phyloP scores from a whole-genome alignment of 164 flowering plant species.

The Berberis vulgaris region DNA sequence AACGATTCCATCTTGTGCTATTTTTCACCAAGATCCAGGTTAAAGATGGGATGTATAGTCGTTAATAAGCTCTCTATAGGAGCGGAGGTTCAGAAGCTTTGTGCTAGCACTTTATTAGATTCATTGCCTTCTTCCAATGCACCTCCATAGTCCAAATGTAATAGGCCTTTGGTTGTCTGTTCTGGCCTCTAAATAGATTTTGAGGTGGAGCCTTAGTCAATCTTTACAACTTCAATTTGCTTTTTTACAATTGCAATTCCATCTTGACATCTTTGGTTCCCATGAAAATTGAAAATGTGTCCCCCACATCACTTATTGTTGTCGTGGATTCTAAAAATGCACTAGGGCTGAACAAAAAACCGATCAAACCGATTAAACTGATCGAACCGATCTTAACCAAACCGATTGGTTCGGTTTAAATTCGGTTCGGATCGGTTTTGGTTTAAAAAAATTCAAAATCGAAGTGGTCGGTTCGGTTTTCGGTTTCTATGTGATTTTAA shows the following conservation, averaged over 20 bases:
- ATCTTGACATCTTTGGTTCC: constrained; percentile 15
- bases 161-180: constrained; percentile 3
- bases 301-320: constrained; percentile 51
- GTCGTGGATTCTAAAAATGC: constrained; percentile 25
- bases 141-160: constrained; percentile 13
- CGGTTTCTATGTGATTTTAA: no score
- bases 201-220: background rate
- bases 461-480: no score
- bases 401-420: no score
- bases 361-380: no score
- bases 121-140: constrained; percentile 25
- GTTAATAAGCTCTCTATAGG: constrained; percentile 87
- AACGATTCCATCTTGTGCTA: no score
- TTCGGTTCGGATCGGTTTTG: no score
- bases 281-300: constrained; percentile 50
- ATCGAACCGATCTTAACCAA: no score
- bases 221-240: background rate
- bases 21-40: no score
- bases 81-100: constrained; percentile 72
- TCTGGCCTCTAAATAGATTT: background rate
- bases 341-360: no score
- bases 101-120: constrained; percentile 63
- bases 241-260: constrained; percentile 20
- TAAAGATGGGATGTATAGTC: constrained; percentile 73
- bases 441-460: no score